phyloP scores from a whole-genome alignment of 2,329 filamentous ascomycete species.

The Aspergillus sp. region DNA sequence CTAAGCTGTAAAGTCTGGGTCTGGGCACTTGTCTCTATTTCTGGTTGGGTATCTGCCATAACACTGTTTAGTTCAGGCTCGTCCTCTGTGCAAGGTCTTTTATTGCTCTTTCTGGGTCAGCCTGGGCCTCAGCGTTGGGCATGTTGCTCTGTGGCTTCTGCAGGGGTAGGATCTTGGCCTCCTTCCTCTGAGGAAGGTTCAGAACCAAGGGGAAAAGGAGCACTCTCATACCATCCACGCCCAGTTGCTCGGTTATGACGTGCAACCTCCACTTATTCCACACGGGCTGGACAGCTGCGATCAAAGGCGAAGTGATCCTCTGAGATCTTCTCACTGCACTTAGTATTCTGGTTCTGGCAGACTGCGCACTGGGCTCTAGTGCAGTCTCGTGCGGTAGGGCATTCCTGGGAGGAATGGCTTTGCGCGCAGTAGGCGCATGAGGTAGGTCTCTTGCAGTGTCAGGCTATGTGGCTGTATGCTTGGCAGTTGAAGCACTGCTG shows the following conservation, averaged over 20 bases:
- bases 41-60: background rate
- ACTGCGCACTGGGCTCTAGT: background rate
- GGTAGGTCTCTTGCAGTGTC: background rate
- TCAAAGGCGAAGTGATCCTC: slow-evolving; percentile 1
- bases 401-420: background rate
- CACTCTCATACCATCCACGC: background rate
- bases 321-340: background rate
- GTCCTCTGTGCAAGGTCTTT: background rate
- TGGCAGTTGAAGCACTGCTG: slow-evolving; percentile 1
- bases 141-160: background rate
- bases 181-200: background rate
- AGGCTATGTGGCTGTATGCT: background rate
- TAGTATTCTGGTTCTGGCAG: background rate
- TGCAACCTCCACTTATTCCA: background rate
- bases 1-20: background rate
- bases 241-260: background rate
- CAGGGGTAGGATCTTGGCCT: background rate
- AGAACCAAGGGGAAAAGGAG: background rate
- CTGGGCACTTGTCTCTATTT: background rate
- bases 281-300: background rate
- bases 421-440: background rate
- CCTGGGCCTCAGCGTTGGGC: background rate
- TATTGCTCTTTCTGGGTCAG: background rate
- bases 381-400: background rate
- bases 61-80: background rate